These are phyloP conservation scores for Russula olivacea DNA, from an alignment of 768 basidiomycete genomes.

Conservation along the genomic window DNA sequence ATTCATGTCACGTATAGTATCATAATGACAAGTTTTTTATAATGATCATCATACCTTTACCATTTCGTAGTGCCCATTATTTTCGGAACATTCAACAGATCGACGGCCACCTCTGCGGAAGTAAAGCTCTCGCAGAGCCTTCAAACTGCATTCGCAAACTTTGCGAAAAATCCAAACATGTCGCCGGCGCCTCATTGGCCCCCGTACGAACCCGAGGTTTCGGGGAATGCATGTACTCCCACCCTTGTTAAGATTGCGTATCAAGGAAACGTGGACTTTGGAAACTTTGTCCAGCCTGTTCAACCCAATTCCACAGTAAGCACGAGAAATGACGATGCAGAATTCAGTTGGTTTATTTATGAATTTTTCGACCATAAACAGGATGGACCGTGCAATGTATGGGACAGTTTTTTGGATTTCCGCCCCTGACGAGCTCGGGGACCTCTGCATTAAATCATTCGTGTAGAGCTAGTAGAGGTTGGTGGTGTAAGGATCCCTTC, in stretches of 20 bases:
- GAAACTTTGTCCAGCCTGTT: background rate
- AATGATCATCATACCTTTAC: background rate
- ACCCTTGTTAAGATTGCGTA: slow-evolving; percentile 14
- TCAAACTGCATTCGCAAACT: slow-evolving; percentile 13
- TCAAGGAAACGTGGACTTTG: background rate
- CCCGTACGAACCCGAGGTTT: background rate
- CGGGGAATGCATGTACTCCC: background rate
- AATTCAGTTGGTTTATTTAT: background rate
- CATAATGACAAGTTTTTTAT: background rate
- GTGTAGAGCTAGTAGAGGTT: too few relatives aligned
- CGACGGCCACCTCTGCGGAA: slow-evolving; percentile 27
- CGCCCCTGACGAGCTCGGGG: background rate
- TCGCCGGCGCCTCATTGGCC: slow-evolving; percentile 10
- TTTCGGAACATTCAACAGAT: slow-evolving; percentile 30
- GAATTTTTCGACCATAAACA: background rate
- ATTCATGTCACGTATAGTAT: background rate
- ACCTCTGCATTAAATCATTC: too few relatives aligned
- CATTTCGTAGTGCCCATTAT: slow-evolving; percentile 24
- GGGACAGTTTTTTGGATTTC: background rate
- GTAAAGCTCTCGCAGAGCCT: slow-evolving; percentile 27
- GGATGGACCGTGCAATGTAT: slow-evolving; percentile 2
- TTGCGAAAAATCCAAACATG: slow-evolving; percentile 8
- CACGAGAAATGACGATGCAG: background rate
- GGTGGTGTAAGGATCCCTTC: too few relatives aligned
- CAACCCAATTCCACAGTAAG: background rate